A percentile compares a stretch with the other conserved stretches of the same genome.
Conservation (phyloP, 352 stramenopile species). For the Phytophthora fragariae region DNA sequence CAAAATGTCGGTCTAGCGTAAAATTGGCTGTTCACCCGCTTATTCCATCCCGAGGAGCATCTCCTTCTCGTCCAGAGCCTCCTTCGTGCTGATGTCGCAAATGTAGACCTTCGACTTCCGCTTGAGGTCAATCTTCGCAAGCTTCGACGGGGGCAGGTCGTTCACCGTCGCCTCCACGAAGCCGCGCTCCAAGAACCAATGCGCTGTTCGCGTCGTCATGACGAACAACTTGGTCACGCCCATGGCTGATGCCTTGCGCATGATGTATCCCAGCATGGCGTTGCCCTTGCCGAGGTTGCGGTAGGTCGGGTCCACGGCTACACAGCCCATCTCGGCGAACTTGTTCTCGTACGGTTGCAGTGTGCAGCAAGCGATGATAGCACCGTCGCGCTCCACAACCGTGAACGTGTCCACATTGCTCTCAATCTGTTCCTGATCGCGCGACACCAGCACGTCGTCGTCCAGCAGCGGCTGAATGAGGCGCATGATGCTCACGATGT, state of each 20-base stretch:
- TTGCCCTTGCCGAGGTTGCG: slow-evolving; percentile 90
- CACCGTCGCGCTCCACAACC: slow-evolving; percentile 89
- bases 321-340: slow-evolving; percentile 91
- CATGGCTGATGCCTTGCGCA: slow-evolving; percentile 87
- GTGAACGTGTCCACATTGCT: slow-evolving; percentile 90
- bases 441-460: slow-evolving; percentile 88
- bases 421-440: slow-evolving; percentile 90
- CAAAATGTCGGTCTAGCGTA: slow-evolving; percentile 39
- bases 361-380: slow-evolving; percentile 89
- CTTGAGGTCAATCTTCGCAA: slow-evolving; percentile 80
- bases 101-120: slow-evolving; percentile 91
- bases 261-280: slow-evolving; percentile 91
- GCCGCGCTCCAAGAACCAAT: slow-evolving; percentile 98
- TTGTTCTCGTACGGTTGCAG: slow-evolving; percentile 92
- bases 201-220: slow-evolving; percentile 97
- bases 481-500: slow-evolving; percentile 92
- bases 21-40: slow-evolving; percentile 18
- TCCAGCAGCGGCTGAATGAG: slow-evolving; percentile 90
- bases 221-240: slow-evolving; percentile 95
- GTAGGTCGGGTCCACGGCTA: slow-evolving; percentile 91
- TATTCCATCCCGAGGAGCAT: slow-evolving; percentile 73
- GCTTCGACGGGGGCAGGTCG: slow-evolving; percentile 87
- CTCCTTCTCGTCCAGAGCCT: slow-evolving; percentile 85
- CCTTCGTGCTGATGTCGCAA: slow-evolving; percentile 89
- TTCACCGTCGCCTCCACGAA: slow-evolving; percentile 93